Percentiles rank a stretch among this genome's conserved stretches.
Conservation (phyloP, 2,329 filamentous ascomycete genomes). For the Colletotrichum orbiculare region DNA sequence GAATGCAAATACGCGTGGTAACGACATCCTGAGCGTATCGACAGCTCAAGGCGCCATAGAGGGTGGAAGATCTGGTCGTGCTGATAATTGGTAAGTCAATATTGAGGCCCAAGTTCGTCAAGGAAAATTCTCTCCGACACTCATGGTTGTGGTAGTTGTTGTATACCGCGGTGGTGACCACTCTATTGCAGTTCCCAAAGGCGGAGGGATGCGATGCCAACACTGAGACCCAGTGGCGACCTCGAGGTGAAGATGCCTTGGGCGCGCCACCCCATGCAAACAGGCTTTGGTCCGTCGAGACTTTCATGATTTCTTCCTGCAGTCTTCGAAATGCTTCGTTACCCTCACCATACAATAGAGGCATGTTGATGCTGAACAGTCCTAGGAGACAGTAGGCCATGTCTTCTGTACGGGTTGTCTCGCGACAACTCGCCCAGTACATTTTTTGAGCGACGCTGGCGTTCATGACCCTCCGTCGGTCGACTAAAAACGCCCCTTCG, state of each 20-base stretch:
- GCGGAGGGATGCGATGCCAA: not conserved
- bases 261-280: slow-evolving; percentile 6
- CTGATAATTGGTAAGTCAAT: too few relatives aligned
- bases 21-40: too few relatives aligned
- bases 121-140: not conserved
- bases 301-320: slow-evolving; percentile 11
- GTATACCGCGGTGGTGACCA: not conserved
- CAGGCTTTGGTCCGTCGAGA: slow-evolving; percentile 12
- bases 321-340: slow-evolving; percentile 38
- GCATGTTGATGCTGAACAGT: slow-evolving; percentile 43
- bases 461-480: slow-evolving; percentile 6
- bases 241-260: not conserved
- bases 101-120: too few relatives aligned
- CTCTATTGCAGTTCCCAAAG: not conserved
- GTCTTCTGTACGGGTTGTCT: slow-evolving; percentile 39
- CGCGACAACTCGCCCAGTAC: slow-evolving; percentile 40
- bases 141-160: not conserved
- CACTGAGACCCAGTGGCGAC: not conserved
- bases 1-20: too few relatives aligned
- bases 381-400: slow-evolving; percentile 42
- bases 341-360: slow-evolving; percentile 41
- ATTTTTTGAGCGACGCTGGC: slow-evolving; percentile 40
- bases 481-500: not conserved
- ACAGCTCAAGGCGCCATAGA: too few relatives aligned
- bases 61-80: too few relatives aligned